Base-by-base conservation (phyloP, 495 filamentous ascomycete species). In the Baudoinia panamericana region DNA sequence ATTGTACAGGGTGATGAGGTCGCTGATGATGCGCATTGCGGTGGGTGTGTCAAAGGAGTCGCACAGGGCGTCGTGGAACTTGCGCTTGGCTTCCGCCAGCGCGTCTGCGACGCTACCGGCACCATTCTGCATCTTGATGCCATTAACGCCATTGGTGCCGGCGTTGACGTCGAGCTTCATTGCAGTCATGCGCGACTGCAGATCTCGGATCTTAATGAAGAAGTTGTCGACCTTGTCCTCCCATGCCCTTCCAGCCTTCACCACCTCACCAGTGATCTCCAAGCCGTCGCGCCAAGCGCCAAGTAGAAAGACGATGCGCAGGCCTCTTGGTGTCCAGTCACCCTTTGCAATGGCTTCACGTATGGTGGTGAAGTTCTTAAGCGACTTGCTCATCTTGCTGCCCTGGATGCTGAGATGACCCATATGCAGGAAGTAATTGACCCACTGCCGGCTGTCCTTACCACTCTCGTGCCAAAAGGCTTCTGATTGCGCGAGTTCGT, bases 321-420 rank as follows among this genome's bases (percentile, higher is more conserved):
- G 66, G 18, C 72, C 72, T 27, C 90, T 72, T 0, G 90, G 63
- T 0, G 82, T 93, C 70, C 83, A 94, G 16, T 76, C 78, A n/a
- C 73, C 72, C 3, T 67, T 62, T 5, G 68, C 69, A 0, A 97
- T 65, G 0, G 86, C 85, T 50, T 90, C 81, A 7, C 80, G 72
- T 45, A 97, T 93, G 0, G 90, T 93, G n/a, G 82, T 84, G 59
- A 95, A 97, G 62, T 95, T 97, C 66, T 97, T 96, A 41, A 96
- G 57, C 5, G 73, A 81, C 61, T 96, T 95, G 33, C 76, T 83
- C 90, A 97, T 97, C 57, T 97, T 97, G 5, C 75, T 80, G 0
- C 90, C 88, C 25, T 76, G 68, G 41, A 97, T 95, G 16, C 77
- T 82, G 30, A 96, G 63, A 57, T 97, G 88, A 5, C 88, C 88